phyloP scores from a whole-genome alignment of 2,329 filamentous ascomycete genomes.

The Trichoderma oligosporum region DNA sequence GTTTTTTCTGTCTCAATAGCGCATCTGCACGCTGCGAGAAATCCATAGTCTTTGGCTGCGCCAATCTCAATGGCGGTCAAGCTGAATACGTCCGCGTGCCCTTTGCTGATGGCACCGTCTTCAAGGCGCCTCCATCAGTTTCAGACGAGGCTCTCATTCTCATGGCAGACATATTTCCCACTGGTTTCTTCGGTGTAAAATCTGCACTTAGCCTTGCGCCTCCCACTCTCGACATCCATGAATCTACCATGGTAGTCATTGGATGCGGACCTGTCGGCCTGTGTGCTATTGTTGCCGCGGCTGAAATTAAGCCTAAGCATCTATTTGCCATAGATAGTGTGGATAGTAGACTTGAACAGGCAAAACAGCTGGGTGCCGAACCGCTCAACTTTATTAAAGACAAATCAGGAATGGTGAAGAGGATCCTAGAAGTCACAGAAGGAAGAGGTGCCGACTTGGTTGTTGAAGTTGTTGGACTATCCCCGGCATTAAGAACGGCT shows the following conservation, averaged over 20 bases:
- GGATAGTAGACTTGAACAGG: constrained; percentile 68
- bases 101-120: constrained; percentile 73
- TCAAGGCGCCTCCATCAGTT: constrained; percentile 64
- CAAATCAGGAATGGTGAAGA: constrained; percentile 59
- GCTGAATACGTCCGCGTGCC: constrained; percentile 81
- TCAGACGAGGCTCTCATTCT: constrained; percentile 72
- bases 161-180: constrained; percentile 92
- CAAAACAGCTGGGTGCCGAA: constrained; percentile 71
- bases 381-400: constrained; percentile 74
- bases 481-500: constrained; percentile 64
- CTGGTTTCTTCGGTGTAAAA: constrained; percentile 75
- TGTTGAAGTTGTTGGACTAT: constrained; percentile 72
- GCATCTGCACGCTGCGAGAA: constrained; percentile 74
- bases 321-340: constrained; percentile 78
- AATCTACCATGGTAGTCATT: constrained; percentile 70
- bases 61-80: constrained; percentile 69
- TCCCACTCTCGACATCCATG: constrained; percentile 32
- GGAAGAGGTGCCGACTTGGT: constrained; percentile 83
- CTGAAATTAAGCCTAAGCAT: constrained; percentile 71
- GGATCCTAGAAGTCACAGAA: constrained; percentile 70
- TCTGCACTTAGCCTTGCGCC: constrained; percentile 67
- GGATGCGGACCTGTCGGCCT: constrained; percentile 84
- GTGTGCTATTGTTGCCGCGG: constrained; percentile 73
- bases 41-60: constrained; percentile 65
- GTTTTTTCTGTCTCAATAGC: constrained; percentile 79